Base-by-base conservation (phyloP, 2,329 filamentous ascomycete genomes). In the Diaporthe destruens region DNA sequence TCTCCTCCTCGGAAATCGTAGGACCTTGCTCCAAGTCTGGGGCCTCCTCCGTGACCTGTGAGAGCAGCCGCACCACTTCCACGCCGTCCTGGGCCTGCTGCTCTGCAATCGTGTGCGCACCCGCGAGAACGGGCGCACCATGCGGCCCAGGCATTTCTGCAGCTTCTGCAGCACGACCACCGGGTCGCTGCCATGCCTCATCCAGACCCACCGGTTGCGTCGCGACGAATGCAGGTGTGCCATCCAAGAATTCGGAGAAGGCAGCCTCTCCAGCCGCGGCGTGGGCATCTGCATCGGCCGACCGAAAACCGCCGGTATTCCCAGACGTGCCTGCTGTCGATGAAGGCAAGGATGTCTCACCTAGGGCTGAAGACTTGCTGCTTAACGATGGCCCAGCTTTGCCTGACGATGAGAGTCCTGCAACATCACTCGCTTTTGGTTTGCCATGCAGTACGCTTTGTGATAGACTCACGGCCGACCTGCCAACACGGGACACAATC, bases 1-100 rank as follows among this genome's bases (percentile, higher is more conserved):
- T 72, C 63, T 82, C 82, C 23, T 76, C 75, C 25, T 80, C 77
- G 5, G 79, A 73, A 11, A 79, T 66, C 23, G 78, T 76, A 36
- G 76, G 54, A 29, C 77, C 74, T 53, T 75, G 74, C 51, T 76
- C 71, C 25, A 74, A 55, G 23, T 74, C 54, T 8, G 75, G 75
- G 39, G 73, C 59, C 9, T 76, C 75, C 12, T 68, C 77, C 16
- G 77, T 75, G 47, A 53, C 47, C 23, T 75, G 74, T 9, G 80
- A 80, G 20, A 87, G 77, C 3, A 86, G 77, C 20, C 77, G 75
- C 11, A 82, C 79, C 8, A 86, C 84, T 9, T 81, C 83, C n/a
- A 77, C 75, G 0, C 84, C 84, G 70, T 85, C 84, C 1, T 72
- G 71, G 18, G 74, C 75, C 72, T 85, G 79, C 55, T 83, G 82